Conservation (phyloP, 23 red algal genomes). For the Gracilariopsis chorda region DNA sequence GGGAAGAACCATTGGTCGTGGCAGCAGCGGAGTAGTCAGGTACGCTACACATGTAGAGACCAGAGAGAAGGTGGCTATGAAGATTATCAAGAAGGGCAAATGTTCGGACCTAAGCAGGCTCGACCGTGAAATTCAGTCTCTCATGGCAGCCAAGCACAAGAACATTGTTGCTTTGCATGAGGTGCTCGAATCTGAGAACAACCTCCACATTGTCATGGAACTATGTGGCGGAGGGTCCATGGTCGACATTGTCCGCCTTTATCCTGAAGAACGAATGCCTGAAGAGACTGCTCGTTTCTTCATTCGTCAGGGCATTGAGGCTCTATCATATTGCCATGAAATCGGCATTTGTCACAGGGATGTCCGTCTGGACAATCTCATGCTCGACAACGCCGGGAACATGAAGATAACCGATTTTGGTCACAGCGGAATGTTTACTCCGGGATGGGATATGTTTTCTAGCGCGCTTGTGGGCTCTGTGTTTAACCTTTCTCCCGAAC, state of each 20-base stretch:
- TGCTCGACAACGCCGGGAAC: conserved; percentile 85
- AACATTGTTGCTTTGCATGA: conserved; percentile 88
- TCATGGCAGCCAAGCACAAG: conserved; percentile 81
- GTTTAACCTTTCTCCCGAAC: conserved; percentile 91
- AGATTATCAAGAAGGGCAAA: conserved; percentile 96
- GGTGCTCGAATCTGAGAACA: conserved; percentile 84
- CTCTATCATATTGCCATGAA: conserved; percentile 80
- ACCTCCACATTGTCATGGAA: conserved; percentile 92
- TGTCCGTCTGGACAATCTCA: conserved; percentile 92
- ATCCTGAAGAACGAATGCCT: conserved; percentile 77
- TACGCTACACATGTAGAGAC: conserved; percentile 75
- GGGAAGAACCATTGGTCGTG: conserved; percentile 80
- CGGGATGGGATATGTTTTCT: conserved; percentile 94
- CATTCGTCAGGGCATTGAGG: conserved; percentile 85
- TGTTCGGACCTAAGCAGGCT: conserved; percentile 85
- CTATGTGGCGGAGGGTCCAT: conserved; percentile 93
- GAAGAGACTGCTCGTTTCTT: conserved; percentile 81
- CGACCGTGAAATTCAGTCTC: conserved; percentile 93
- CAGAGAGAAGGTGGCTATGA: conserved; percentile 79
- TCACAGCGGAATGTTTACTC: conserved; percentile 87
- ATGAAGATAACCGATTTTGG: conserved; percentile 97
- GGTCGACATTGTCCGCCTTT: conserved; percentile 81
- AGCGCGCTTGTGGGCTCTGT: conserved; percentile 89
- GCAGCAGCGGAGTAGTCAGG: conserved; percentile 82
- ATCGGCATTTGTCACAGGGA: conserved; percentile 94